Base-by-base conservation (phyloP, 2,329 filamentous ascomycete genomes). In the Allantophomopsis cytisporea region DNA sequence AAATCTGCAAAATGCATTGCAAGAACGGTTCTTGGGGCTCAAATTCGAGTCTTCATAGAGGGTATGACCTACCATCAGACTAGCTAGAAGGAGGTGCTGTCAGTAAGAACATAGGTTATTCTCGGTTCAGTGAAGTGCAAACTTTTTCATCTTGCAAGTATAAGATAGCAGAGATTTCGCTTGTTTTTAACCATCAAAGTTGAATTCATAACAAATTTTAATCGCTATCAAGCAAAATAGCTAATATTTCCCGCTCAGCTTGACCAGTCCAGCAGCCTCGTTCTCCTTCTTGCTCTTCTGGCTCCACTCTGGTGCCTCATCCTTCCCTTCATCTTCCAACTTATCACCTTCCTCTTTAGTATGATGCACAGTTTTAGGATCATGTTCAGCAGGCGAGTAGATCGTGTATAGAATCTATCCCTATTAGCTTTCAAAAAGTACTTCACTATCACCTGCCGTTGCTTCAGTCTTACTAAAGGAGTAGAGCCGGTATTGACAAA, bases 261-360 rank as follows among this genome's bases (percentile, higher is more conserved):
- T 73, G 8, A 78, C 73, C 43, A 69, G 51, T 0, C 72, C 73
- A 14, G 60, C 58, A 45, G 66, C 62, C 57, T 73, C 71, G 51
- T 80, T 80, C 51, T 71, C 61, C 39, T 58, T 60, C 59, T 76
- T 78, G 20, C 63, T 68, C 55, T 61, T 64, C 55, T 62, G 60
- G 38, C 64, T 68, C 75, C 75, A 80, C 38, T 63, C 66, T 0
- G 76, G 73, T 30, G 75, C 65, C 52, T 72, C 72, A 54, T 80
- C 75, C 39, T 66, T 65, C 0, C 71, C 75, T 5, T 67, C 67
- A 18, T 78, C 74, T 48, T 80, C 75, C 45, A 73, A 71, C 51
- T 68, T 63, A 45, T 79, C 74, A 0, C 72, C 75, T 50, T 78
- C 63, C 45, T 73, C 73, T 55, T 80, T 80, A 1, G 70, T 76